A percentile compares a stretch with the other conserved stretches of the same genome.
phyloP scores from a whole-genome alignment of 345 rosid species.

The Corymbia maculata region DNA sequence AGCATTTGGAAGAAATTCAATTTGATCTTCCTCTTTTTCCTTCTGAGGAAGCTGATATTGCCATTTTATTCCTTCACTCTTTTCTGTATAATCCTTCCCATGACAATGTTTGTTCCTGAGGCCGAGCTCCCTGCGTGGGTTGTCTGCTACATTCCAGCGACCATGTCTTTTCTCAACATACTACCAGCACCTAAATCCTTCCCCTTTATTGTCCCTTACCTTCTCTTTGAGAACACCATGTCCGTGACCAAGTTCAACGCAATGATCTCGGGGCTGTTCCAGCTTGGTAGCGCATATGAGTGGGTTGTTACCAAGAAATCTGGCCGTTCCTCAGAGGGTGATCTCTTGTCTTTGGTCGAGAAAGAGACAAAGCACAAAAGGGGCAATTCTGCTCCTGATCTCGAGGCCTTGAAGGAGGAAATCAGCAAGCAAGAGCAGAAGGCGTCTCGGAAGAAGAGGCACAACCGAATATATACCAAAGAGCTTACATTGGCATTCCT shows the following conservation, averaged over 20 bases:
- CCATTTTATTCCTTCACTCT: slow-evolving; percentile 96
- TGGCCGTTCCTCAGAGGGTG: slow-evolving; percentile 92
- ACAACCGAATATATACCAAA: slow-evolving; percentile 76
- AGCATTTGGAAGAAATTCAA: slow-evolving; percentile 76
- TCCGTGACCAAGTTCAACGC: slow-evolving; percentile 95
- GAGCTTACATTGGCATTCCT: slow-evolving; percentile 85
- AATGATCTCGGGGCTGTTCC: slow-evolving; percentile 90
- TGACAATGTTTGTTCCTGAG: slow-evolving; percentile 95
- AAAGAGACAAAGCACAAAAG: slow-evolving; percentile 48
- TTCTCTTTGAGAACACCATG: slow-evolving; percentile 94
- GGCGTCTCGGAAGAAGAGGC: slow-evolving; percentile 50
- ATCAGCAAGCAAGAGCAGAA: slow-evolving; percentile 26
- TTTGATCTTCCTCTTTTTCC: slow-evolving; percentile 85
- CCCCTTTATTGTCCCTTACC: slow-evolving; percentile 94
- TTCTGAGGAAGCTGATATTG: slow-evolving; percentile 71
- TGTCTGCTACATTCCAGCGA: slow-evolving; percentile 91
- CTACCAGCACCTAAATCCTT: slow-evolving; percentile 91
- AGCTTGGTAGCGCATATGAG: slow-evolving; percentile 92
- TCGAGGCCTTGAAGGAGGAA: slow-evolving; percentile 39
- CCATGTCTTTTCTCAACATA: slow-evolving; percentile 92
- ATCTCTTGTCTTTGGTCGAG: slow-evolving; percentile 49
- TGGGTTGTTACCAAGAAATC: slow-evolving; percentile 97
- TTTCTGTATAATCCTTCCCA: slow-evolving; percentile 86
- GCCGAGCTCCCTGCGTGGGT: slow-evolving; percentile 92
- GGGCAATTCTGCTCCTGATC: slow-evolving; percentile 45